Conservation (phyloP, 2,329 filamentous ascomycete genomes). For the Pseudocercospora fuligena region DNA sequence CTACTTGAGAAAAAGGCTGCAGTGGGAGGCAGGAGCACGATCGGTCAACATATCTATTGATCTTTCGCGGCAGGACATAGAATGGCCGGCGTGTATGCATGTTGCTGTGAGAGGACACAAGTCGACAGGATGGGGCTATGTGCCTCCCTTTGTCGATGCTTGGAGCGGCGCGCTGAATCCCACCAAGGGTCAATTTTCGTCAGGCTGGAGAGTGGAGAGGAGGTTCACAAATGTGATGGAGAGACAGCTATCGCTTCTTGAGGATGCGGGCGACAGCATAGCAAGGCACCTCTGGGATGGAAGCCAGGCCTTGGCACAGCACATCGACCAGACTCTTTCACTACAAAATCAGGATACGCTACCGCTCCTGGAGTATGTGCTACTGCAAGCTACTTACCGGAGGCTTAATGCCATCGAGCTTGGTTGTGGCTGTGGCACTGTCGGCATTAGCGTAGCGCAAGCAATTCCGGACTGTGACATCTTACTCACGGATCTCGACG, state of each 20-base stretch:
- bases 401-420: conserved; percentile 64
- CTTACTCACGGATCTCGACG: conserved; percentile 68
- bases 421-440: conserved; percentile 71
- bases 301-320: conserved; percentile 61
- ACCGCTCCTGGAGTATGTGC: conserved; percentile 44
- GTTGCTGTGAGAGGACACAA: conserved; percentile 43
- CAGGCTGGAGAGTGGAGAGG: conserved; percentile 61
- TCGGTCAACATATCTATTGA: conserved; percentile 51
- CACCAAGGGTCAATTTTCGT: conserved; percentile 45
- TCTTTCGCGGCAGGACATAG: conserved; percentile 44
- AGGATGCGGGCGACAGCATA: conserved; percentile 75
- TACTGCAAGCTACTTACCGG: conserved; percentile 46
- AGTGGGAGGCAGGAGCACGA: conserved; percentile 52
- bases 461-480: conserved; percentile 58
- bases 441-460: conserved; percentile 66
- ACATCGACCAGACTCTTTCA: conserved; percentile 53
- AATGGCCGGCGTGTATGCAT: conserved; percentile 48
- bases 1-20: conserved; percentile 48
- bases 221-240: conserved; percentile 53
- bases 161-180: conserved; percentile 58
- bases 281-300: conserved; percentile 74
- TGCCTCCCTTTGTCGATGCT: conserved; percentile 57
- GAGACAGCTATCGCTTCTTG: conserved; percentile 59
- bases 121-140: conserved; percentile 38
- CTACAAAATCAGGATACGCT: conserved; percentile 37